phyloP scores from a whole-genome alignment of 2,329 filamentous ascomycete genomes.

The Gliomastix tumulicola region DNA sequence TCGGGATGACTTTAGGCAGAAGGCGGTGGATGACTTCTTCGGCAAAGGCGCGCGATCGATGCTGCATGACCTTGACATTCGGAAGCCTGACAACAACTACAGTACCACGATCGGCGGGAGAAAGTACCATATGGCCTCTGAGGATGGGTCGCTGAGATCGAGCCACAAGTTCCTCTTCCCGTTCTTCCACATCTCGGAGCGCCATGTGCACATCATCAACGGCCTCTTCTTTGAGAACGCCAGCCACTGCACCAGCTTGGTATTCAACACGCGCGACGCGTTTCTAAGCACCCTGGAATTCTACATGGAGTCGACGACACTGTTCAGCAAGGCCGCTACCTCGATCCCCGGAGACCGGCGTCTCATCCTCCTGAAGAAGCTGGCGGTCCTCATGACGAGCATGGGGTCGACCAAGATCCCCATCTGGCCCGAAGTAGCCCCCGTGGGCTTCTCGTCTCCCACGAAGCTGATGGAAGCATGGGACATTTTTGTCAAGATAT shows the following conservation, averaged over 20 bases:
- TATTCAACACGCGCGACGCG: background rate
- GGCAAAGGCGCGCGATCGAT: background rate
- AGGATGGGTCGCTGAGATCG: background rate
- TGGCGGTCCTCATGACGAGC: no score
- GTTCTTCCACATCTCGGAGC: background rate
- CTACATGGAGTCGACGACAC: no score
- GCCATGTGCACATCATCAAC: slow-evolving; percentile 1
- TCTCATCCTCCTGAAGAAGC: no score
- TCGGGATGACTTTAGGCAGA: background rate
- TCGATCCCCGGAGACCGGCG: no score
- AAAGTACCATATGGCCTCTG: no score
- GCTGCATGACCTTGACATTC: background rate
- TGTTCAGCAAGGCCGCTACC: no score
- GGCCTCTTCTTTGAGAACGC: background rate
- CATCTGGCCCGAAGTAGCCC: no score
- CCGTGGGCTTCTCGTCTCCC: no score
- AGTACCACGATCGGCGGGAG: background rate
- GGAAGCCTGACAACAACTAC: background rate
- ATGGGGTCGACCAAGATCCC: no score
- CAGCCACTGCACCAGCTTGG: background rate
- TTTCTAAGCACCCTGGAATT: background rate
- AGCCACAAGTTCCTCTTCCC: background rate
- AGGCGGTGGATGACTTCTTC: background rate
- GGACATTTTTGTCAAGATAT: no score
- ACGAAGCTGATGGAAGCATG: no score